Conservation (phyloP, 192 early-diverging fungal genomes). For the Umbelopsis sp. region DNA sequence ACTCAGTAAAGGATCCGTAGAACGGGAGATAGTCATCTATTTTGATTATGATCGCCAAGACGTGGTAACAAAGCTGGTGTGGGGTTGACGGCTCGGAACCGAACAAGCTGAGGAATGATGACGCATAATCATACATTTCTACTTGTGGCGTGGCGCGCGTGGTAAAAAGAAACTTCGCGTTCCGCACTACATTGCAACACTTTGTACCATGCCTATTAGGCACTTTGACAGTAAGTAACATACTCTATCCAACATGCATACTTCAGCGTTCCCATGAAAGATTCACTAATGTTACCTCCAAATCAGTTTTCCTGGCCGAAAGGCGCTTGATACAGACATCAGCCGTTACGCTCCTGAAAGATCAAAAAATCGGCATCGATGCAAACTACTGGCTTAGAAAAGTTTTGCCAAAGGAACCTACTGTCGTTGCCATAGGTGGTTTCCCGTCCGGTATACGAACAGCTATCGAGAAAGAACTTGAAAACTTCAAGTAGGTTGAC, state of each 20-base stretch:
- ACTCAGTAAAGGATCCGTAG: too few relatives aligned
- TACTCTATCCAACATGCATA: not conserved
- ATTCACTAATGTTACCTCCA: not conserved
- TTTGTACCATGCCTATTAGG: constrained; percentile 33
- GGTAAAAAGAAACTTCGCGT: constrained; percentile 4
- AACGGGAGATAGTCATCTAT: too few relatives aligned
- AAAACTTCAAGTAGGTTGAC: constrained; percentile 54
- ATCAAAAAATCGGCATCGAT: constrained; percentile 77
- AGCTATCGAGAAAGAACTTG: constrained; percentile 67
- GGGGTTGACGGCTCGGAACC: not conserved
- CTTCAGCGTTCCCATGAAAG: not conserved
- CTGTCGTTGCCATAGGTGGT: constrained; percentile 66
- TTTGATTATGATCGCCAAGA: not conserved
- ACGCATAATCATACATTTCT: not conserved
- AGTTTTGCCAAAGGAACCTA: constrained; percentile 62
- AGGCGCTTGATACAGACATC: constrained; percentile 57
- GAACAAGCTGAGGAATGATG: not conserved
- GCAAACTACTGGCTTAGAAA: constrained; percentile 80
- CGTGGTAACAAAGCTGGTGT: not conserved
- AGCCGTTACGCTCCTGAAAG: constrained; percentile 58
- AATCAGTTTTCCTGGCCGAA: constrained; percentile 53
- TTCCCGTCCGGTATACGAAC: constrained; percentile 58
- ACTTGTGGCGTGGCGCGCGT: constrained; percentile 8
- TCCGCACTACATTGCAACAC: constrained; percentile 14
- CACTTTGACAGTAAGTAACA: constrained; percentile 37